Base-by-base conservation (phyloP, 805 yeast species). In the Metschnikowia lunata region DNA sequence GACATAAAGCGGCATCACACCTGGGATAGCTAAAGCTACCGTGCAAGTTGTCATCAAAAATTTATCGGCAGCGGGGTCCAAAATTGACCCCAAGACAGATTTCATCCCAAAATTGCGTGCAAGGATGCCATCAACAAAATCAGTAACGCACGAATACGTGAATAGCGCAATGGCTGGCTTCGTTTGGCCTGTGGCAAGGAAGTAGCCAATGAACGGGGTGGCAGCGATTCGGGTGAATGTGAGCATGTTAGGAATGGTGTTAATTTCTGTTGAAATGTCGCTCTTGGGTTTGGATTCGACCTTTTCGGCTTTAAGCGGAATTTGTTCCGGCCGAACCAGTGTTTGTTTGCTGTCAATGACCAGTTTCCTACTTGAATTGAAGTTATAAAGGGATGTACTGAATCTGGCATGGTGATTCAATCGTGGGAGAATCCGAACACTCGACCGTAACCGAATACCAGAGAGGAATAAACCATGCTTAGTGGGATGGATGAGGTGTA, bases 61-160 rank as follows among this genome's bases (percentile, higher is more conserved):
- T 61, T 93, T 93, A 61, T 93, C 99, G 0, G 99, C 99, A 67
- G 88, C 74, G 0, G 99, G 99, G 58, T 93, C 99, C 30, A 95
- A 70, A 12, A 93, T 82, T 0, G 96, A 83, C 0, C 99, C 99
- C 7, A 89, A 77, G 1, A 86, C 83, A 1, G 96, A 82, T 56
- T 80, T 77, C 75, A 85, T 70, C 44, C 88, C 81, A 69, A 64
- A 91, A 47, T 66, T 76, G 43, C 99, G 73, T 5, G 99, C 99
- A 50, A 95, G 79, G 57, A 66, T 86, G 0, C 99, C 99, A 63
- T 93, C 99, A 18, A 90, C 66, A 50, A 87, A 83, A 62, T 93
- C 99, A 0, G 99, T 91, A 4, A 89, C 61, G 51, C 97, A 85
- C 0, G 97, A 89, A 57, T 88, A 89, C 0, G 80, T 72, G 62